A percentile compares a stretch with the other conserved stretches of the same genome.
Conservation (phyloP, 805 yeast species). For the Tetrapisispora namnaoensis region DNA sequence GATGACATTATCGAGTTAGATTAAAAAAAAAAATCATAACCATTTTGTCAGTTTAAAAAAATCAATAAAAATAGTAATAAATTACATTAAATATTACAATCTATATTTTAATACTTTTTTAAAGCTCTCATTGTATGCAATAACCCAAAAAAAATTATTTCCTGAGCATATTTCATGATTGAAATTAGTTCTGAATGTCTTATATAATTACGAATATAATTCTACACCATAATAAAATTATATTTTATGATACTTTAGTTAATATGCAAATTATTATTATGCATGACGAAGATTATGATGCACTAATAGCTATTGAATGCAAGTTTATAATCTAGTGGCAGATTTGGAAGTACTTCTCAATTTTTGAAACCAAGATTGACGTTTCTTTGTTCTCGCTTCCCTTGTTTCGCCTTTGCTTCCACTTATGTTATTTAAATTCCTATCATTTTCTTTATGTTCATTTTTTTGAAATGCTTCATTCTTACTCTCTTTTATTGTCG, state of each 20-base stretch:
- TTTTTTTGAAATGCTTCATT: conserved; percentile 9
- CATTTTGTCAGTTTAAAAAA: neutral
- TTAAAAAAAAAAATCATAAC: neutral
- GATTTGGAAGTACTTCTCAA: conserved; percentile 32
- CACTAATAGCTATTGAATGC: neutral
- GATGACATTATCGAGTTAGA: conserved; percentile 9
- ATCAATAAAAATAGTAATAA: neutral
- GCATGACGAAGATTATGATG: neutral
- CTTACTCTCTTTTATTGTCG: conserved; percentile 6
- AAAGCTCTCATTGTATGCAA: neutral
- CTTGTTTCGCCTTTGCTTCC: conserved; percentile 2
- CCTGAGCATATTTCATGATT: too few relatives aligned
- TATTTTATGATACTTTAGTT: neutral
- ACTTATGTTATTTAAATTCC: neutral
- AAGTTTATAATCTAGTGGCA: neutral
- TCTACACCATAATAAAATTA: neutral
- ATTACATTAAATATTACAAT: too few relatives aligned
- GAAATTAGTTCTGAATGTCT: neutral
- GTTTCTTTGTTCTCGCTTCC: conserved; percentile 23
- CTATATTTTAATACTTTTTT: neutral
- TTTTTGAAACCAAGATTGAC: conserved; percentile 39
- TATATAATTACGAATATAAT: too few relatives aligned
- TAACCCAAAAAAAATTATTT: too few relatives aligned
- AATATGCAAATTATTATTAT: too few relatives aligned
- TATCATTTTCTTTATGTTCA: conserved; percentile 4